These are phyloP conservation scores for Plenodomus biglobosus DNA, from an alignment of 2,329 filamentous ascomycete species.

Conservation along the genomic window DNA sequence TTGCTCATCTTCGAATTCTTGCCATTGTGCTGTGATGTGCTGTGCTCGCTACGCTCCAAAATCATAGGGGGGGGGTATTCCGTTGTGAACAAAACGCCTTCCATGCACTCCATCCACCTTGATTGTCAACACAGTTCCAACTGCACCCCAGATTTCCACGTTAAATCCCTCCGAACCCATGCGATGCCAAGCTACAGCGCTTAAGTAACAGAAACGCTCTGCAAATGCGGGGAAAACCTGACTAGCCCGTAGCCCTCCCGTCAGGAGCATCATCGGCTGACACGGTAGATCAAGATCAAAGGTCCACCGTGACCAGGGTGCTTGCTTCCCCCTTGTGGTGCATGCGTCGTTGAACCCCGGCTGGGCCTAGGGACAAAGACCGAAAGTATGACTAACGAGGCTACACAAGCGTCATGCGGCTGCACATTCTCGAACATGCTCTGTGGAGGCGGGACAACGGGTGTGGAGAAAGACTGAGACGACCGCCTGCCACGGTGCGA, in stretches of 20 bases:
- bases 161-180: neutral
- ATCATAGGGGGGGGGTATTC: slow-evolving; percentile 40
- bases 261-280: slow-evolving; percentile 22
- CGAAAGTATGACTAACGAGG: slow-evolving; percentile 42
- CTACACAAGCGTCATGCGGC: slow-evolving; percentile 34
- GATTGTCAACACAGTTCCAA: slow-evolving; percentile 12
- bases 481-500: slow-evolving; percentile 6
- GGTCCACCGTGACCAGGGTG: slow-evolving; percentile 20
- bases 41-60: slow-evolving; percentile 26
- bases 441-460: slow-evolving; percentile 38
- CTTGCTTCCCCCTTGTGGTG: slow-evolving; percentile 2
- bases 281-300: slow-evolving; percentile 21
- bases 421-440: slow-evolving; percentile 17
- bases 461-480: slow-evolving; percentile 28
- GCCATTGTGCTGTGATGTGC: slow-evolving; percentile 10
- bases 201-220: slow-evolving; percentile 42
- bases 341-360: slow-evolving; percentile 26
- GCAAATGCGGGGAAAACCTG: slow-evolving; percentile 41
- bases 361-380: slow-evolving; percentile 12
- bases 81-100: slow-evolving; percentile 39
- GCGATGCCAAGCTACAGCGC: neutral
- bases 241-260: slow-evolving; percentile 37
- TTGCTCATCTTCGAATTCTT: slow-evolving; percentile 1
- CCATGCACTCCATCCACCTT: too few species aligned
- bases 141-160: slow-evolving; percentile 15